A percentile compares a stretch with the other conserved stretches of the same genome.
Evolutionary conservation across 441 rosid species (phyloP).

Genomic region (Euphorbia schlechtendalii): DNA sequence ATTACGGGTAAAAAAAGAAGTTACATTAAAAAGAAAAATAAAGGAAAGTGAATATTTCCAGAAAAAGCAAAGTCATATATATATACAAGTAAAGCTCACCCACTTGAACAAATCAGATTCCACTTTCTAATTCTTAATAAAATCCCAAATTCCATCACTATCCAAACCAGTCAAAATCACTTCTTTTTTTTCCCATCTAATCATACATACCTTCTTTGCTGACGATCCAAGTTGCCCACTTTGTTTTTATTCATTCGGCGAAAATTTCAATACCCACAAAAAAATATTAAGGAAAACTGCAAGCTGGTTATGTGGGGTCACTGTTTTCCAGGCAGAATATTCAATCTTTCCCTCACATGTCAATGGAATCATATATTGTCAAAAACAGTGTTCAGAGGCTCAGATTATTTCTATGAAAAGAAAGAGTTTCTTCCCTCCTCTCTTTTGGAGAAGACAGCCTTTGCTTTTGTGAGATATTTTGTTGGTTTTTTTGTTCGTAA

Average conservation of each 20-base stretch:
- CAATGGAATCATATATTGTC: constrained; percentile 6
- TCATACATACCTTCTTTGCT: background rate
- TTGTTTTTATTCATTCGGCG: background rate
- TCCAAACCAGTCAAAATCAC: background rate
- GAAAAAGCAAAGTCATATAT: constrained; percentile 4
- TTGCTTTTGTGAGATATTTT: background rate
- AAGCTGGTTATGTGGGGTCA: too few relatives aligned
- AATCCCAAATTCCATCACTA: constrained; percentile 5
- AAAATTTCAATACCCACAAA: too few relatives aligned
- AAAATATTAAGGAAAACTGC: too few relatives aligned
- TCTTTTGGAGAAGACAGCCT: constrained; percentile 17
- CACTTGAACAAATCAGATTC: constrained; percentile 11
- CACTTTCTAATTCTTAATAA: constrained; percentile 1
- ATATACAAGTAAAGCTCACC: background rate
- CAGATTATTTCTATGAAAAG: constrained; percentile 8
- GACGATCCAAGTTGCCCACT: background rate
- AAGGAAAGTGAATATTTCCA: background rate
- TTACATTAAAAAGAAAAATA: too few relatives aligned
- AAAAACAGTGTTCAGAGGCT: background rate
- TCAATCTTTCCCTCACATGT: constrained; percentile 8
- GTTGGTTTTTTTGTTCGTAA: background rate
- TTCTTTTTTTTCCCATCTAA: background rate
- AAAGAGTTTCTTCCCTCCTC: background rate
- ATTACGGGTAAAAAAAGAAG: too few relatives aligned
- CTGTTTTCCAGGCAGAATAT: background rate